Conservation (phyloP, 2,329 filamentous ascomycete species). For the Hypoxylon sp. region DNA sequence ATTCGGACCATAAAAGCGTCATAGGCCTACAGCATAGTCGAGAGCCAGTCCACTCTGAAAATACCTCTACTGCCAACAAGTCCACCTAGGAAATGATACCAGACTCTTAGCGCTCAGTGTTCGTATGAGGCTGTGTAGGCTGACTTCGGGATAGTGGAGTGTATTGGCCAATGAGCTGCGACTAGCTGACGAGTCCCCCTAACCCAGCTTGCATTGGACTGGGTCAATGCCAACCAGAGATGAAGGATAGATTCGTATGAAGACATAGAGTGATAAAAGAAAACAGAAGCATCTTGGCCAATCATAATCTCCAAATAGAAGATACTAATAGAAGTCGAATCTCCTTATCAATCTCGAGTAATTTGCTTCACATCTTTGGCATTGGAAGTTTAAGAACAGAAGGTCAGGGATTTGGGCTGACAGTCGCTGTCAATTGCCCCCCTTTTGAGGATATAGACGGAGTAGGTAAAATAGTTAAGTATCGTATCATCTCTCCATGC, state of each 20-base stretch:
- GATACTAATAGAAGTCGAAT: not conserved
- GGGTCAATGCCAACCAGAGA: slow-evolving; percentile 24
- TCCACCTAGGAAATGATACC: slow-evolving; percentile 6
- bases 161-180: slow-evolving; percentile 45
- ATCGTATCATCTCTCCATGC: not conserved
- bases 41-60: slow-evolving; percentile 1
- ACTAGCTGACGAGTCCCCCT: slow-evolving; percentile 52
- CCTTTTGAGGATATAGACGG: not conserved
- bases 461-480: not conserved
- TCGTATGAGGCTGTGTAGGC: slow-evolving; percentile 44
- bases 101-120: slow-evolving; percentile 1
- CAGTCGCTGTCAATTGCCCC: not conserved
- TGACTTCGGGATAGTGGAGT: slow-evolving; percentile 33
- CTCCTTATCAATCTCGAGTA: not conserved
- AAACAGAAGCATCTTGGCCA: slow-evolving; percentile 11
- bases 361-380: not conserved
- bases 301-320: not conserved
- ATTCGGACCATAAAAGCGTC: not conserved
- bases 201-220: slow-evolving; percentile 37
- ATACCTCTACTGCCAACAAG: slow-evolving; percentile 4
- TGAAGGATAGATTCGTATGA: slow-evolving; percentile 28
- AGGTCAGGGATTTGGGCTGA: not conserved
- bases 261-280: slow-evolving; percentile 14
- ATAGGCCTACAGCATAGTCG: not conserved
- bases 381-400: not conserved